phyloP scores from a whole-genome alignment of 2,329 filamentous ascomycete genomes.

The Calonectria montana region DNA sequence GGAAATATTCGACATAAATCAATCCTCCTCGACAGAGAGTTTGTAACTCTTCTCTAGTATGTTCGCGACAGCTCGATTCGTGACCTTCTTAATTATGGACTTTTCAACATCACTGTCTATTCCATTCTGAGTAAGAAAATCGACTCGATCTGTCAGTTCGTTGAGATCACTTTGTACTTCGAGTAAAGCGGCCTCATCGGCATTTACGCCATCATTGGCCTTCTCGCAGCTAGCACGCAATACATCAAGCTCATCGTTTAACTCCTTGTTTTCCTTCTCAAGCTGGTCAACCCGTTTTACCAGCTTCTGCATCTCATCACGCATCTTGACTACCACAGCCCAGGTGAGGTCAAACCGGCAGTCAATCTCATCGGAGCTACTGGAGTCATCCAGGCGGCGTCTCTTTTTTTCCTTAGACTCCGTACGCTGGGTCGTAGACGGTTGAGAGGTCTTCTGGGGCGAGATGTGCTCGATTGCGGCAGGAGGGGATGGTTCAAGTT shows the following conservation, averaged over 20 bases:
- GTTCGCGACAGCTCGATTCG: conserved; percentile 6
- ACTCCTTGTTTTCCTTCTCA: conserved; percentile 11
- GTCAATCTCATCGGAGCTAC: background rate
- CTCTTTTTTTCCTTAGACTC: conserved; percentile 5
- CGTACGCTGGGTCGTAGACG: background rate
- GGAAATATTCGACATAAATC: conserved; percentile 29
- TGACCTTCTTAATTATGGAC: conserved; percentile 15
- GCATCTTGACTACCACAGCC: conserved; percentile 5
- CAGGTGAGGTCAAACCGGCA: background rate
- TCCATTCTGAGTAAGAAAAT: conserved; percentile 10
- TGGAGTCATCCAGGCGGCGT: background rate
- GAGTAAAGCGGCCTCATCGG: conserved; percentile 7
- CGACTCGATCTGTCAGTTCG: conserved; percentile 12
- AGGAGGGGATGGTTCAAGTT: background rate
- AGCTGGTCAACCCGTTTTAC: conserved; percentile 12
- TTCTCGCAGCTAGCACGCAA: conserved; percentile 12
- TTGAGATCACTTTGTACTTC: conserved; percentile 4
- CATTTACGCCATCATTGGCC: background rate
- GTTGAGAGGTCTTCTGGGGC: background rate
- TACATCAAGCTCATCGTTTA: conserved; percentile 7
- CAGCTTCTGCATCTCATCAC: conserved; percentile 11
- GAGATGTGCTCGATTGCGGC: background rate
- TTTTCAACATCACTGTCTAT: conserved; percentile 16
- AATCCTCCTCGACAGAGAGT: conserved; percentile 46
- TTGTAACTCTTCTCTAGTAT: conserved; percentile 10